Evolutionary conservation across 495 filamentous ascomycete genomes (phyloP).

Genomic region (Patellaria atrata): DNA sequence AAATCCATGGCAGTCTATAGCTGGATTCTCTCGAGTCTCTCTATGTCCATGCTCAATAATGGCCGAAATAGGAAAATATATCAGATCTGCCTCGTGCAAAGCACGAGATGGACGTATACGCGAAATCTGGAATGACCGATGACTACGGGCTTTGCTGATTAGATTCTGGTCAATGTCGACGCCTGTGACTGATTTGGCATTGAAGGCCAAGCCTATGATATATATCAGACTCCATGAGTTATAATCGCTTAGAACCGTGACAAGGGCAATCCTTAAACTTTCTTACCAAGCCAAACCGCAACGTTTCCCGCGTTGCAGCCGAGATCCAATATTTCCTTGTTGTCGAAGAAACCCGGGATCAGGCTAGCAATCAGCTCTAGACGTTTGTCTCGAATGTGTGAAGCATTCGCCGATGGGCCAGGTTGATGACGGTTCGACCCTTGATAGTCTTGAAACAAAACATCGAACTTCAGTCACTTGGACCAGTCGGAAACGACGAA

Average conservation of each 20-base stretch:
- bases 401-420: slow-evolving; percentile 15
- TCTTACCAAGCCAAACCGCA: slow-evolving; percentile 25
- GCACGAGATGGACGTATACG: slow-evolving; percentile 12
- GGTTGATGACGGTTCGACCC: slow-evolving; percentile 12
- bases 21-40: no score
- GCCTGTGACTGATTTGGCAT: slow-evolving; percentile 23
- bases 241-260: slow-evolving; percentile 17
- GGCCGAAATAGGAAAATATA: slow-evolving; percentile 30
- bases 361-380: slow-evolving; percentile 18
- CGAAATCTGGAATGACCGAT: slow-evolving; percentile 25
- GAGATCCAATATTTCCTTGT: slow-evolving; percentile 25
- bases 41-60: slow-evolving; percentile 23
- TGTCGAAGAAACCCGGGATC: slow-evolving; percentile 21
- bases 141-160: slow-evolving; percentile 22
- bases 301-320: slow-evolving; percentile 29
- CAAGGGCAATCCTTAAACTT: slow-evolving; percentile 8
- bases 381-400: slow-evolving; percentile 27
- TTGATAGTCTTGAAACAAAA: slow-evolving; percentile 11
- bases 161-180: slow-evolving; percentile 27
- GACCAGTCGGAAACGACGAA: no score
- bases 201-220: slow-evolving; percentile 24
- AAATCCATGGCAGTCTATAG: no score
- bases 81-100: slow-evolving; percentile 7
- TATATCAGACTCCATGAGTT: slow-evolving; percentile 17
- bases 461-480: no score